phyloP scores from a whole-genome alignment of 257 asterid genomes.

The Capsicum pubescens region DNA sequence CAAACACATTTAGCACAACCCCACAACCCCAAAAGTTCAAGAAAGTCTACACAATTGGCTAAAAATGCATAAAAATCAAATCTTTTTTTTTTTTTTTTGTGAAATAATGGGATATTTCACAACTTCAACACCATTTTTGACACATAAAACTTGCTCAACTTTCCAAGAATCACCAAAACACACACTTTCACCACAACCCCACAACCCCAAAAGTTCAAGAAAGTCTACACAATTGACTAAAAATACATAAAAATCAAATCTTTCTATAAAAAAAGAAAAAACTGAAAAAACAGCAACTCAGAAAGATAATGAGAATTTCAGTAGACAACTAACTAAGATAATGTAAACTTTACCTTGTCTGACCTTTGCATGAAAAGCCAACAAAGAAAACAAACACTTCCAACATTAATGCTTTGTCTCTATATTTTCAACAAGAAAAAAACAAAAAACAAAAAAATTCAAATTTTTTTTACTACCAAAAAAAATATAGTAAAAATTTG shows the following conservation, averaged over 20 bases:
- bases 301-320: slow-evolving; percentile 17
- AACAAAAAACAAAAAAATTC: not conserved
- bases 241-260: not conserved
- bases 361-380: slow-evolving; percentile 47
- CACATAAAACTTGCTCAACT: slow-evolving; percentile 42
- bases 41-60: not conserved
- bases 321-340: slow-evolving; percentile 36
- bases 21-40: slow-evolving; percentile 23
- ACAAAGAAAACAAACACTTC: slow-evolving; percentile 43
- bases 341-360: slow-evolving; percentile 35
- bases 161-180: slow-evolving; percentile 48
- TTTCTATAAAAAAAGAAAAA: not conserved
- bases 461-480: not conserved
- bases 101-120: no score
- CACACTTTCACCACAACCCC: slow-evolving; percentile 34
- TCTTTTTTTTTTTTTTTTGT: not conserved
- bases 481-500: not conserved
- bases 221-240: not conserved
- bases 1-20: slow-evolving; percentile 37
- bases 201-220: slow-evolving; percentile 20
- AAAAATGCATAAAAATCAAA: slow-evolving; percentile 18
- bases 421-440: slow-evolving; percentile 28
- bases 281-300: not conserved
- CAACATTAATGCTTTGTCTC: slow-evolving; percentile 40
- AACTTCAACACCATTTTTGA: slow-evolving; percentile 31